These are phyloP conservation scores for Xylaria flabelliformis DNA, from an alignment of 495 filamentous ascomycete genomes.

Conservation along the genomic window DNA sequence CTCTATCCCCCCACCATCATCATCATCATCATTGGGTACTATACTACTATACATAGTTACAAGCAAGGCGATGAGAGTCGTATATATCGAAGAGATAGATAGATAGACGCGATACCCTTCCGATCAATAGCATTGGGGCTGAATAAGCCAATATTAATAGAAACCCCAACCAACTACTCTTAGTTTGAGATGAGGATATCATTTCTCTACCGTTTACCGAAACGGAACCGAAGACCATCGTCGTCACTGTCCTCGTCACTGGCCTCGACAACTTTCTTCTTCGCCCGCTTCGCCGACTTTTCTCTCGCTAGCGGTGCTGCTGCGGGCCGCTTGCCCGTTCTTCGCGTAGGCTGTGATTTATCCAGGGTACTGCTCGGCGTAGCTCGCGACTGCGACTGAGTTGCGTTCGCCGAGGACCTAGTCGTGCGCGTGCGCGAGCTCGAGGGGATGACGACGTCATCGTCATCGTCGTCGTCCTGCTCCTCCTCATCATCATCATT, in stretches of 20 bases:
- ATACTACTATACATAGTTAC: background rate
- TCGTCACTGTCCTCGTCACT: constrained; percentile 58
- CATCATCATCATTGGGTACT: background rate
- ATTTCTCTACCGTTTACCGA: constrained; percentile 52
- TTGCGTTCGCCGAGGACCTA: constrained; percentile 35
- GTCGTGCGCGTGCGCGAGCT: constrained; percentile 36
- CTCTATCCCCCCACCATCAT: background rate
- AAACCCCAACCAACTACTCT: background rate
- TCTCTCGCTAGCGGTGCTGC: constrained; percentile 43
- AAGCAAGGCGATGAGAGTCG: background rate
- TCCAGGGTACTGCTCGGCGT: constrained; percentile 33
- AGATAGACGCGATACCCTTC: constrained; percentile 23
- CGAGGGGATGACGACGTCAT: constrained; percentile 28
- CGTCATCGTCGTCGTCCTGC: constrained; percentile 35
- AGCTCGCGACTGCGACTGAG: constrained; percentile 46
- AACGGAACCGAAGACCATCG: constrained; percentile 64
- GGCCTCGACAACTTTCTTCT: constrained; percentile 39
- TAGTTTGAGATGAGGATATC: too few relatives aligned
- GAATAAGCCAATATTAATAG: background rate
- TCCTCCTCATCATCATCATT: constrained; percentile 32
- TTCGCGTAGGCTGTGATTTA: constrained; percentile 31
- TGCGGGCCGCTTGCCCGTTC: constrained; percentile 47
- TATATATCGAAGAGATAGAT: constrained; percentile 8
- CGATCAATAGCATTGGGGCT: background rate
- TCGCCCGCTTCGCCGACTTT: constrained; percentile 53